Evolutionary conservation across 495 filamentous ascomycete genomes (phyloP).

Genomic region (Penicillium ochrochloron): DNA sequence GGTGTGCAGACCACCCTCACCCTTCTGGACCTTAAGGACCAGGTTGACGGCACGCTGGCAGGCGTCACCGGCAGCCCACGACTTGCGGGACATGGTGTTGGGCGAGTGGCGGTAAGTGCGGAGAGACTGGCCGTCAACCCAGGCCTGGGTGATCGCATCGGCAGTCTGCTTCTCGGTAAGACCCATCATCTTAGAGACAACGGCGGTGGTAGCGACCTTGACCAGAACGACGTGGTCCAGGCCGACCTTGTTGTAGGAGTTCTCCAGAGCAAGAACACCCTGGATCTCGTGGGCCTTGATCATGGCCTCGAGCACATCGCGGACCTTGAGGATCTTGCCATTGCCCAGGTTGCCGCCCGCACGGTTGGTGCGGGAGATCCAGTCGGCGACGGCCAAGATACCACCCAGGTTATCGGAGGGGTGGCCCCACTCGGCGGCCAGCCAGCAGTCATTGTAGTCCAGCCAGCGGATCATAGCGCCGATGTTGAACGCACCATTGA

Average conservation of each 20-base stretch:
- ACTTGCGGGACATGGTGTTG: slow-evolving; percentile 99
- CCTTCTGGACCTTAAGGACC: slow-evolving; percentile 88
- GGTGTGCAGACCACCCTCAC: slow-evolving; percentile 87
- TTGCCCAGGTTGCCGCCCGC: slow-evolving; percentile 83
- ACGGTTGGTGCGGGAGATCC: slow-evolving; percentile 94
- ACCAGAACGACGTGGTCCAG: slow-evolving; percentile 97
- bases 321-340: slow-evolving; percentile 83
- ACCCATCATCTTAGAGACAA: slow-evolving; percentile 92
- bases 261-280: slow-evolving; percentile 93
- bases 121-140: slow-evolving; percentile 94
- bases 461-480: slow-evolving; percentile 98
- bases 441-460: slow-evolving; percentile 99
- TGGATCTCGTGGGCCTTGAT: slow-evolving; percentile 99
- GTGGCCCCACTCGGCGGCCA: slow-evolving; percentile 98
- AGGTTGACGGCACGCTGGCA: slow-evolving; percentile 97
- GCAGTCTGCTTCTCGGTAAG: slow-evolving; percentile 87
- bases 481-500: slow-evolving; percentile 98
- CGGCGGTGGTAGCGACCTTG: slow-evolving; percentile 95
- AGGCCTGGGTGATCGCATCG: slow-evolving; percentile 94
- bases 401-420: slow-evolving; percentile 96
- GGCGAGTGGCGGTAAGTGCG: slow-evolving; percentile 96
- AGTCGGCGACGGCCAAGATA: slow-evolving; percentile 95
- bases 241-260: slow-evolving; percentile 98
- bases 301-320: slow-evolving; percentile 95
- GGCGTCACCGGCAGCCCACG: slow-evolving; percentile 97